Evolutionary conservation across 139 green algal species (phyloP).

Genomic region (Diplosphaera chodatii): DNA sequence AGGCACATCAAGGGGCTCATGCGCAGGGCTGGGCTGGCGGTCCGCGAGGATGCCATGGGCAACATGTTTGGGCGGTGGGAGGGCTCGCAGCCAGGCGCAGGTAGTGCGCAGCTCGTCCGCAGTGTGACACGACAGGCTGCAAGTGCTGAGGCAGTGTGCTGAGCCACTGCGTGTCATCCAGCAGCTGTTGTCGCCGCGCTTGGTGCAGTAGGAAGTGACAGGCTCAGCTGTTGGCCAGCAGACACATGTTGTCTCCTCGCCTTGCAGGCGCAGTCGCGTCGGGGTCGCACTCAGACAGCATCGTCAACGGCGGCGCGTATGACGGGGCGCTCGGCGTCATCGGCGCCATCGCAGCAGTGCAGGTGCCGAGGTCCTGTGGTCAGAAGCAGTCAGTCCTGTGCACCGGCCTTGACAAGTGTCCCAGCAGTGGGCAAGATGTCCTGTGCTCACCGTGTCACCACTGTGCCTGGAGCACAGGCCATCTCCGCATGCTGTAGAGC

Average conservation of each 20-base stretch:
- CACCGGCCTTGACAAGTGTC: no score
- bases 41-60: constrained; percentile 73
- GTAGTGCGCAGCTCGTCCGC: no score
- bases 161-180: background rate
- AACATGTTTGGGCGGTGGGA: constrained; percentile 78
- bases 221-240: background rate
- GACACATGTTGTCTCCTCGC: no score
- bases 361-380: constrained; percentile 54
- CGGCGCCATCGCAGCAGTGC: constrained; percentile 68
- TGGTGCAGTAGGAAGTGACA: no score
- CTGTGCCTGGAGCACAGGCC: no score
- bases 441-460: no score
- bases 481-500: no score
- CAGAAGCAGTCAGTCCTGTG: no score
- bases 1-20: constrained; percentile 72
- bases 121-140: no score
- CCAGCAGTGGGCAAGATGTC: no score
- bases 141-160: no score
- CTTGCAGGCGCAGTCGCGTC: constrained; percentile 49
- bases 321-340: constrained; percentile 79
- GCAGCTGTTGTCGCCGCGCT: no score
- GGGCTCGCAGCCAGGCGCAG: constrained; percentile 21
- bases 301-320: constrained; percentile 71
- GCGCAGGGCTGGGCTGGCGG: constrained; percentile 32
- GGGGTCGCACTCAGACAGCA: constrained; percentile 78